phyloP scores from a whole-genome alignment of 768 basidiomycete genomes.

The Mycena filopes region DNA sequence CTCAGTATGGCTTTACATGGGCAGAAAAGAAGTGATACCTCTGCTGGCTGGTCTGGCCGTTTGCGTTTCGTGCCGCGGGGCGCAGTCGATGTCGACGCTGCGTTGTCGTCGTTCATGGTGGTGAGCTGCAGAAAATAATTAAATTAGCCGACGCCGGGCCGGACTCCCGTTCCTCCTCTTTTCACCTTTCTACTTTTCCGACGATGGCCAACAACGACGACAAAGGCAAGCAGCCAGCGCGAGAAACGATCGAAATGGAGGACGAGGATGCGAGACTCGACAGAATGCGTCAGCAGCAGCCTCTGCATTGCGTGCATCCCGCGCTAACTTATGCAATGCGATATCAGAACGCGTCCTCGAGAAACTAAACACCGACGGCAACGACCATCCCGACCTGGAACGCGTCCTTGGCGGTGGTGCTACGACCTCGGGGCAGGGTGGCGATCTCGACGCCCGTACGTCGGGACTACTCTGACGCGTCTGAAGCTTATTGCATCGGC shows the following conservation, averaged over 20 bases:
- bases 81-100: constrained; percentile 1
- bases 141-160: too few species aligned
- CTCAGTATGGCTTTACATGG: background rate
- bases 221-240: constrained; percentile 21
- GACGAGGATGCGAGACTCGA: constrained; percentile 30
- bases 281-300: constrained; percentile 27
- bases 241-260: constrained; percentile 27
- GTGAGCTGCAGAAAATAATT: background rate
- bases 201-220: background rate
- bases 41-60: constrained; percentile 19
- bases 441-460: constrained; percentile 17
- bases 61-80: constrained; percentile 32
- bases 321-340: constrained; percentile 1
- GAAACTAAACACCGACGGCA: constrained; percentile 21
- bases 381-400: constrained; percentile 8
- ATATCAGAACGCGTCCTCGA: constrained; percentile 31
- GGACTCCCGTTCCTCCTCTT: too few species aligned
- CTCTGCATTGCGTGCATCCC: background rate
- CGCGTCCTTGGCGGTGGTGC: constrained; percentile 2
- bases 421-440: background rate
- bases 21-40: constrained; percentile 7
- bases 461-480: background rate
- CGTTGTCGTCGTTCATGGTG: constrained; percentile 20
- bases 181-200: too few species aligned
- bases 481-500: background rate